A percentile compares a stretch with the other conserved stretches of the same genome.
Conservation (phyloP, 1,284 basidiomycete genomes). For the Cryptococcus sp. region DNA sequence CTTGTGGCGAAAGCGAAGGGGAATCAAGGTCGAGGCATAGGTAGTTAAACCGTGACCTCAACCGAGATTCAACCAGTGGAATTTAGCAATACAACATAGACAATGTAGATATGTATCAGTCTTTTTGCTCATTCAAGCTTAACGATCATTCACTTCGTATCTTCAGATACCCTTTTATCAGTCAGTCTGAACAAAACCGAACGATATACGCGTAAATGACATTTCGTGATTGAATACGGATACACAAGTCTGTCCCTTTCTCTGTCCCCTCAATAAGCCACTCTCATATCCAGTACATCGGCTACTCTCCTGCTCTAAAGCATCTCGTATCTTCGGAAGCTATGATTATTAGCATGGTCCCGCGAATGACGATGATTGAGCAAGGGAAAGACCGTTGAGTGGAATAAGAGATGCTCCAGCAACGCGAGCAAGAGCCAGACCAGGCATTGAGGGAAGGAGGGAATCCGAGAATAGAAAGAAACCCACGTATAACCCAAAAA, state of each 20-base stretch:
- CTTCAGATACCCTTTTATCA: too few species aligned
- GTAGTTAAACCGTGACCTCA: neutral
- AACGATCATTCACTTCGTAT: too few species aligned
- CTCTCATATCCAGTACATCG: too few species aligned
- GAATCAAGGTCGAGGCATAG: slow-evolving; percentile 5
- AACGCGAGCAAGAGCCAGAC: too few species aligned
- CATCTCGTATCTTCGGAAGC: slow-evolving; percentile 47
- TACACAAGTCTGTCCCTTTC: too few species aligned
- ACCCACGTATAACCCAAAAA: slow-evolving; percentile 70
- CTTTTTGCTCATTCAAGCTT: too few species aligned
- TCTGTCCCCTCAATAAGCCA: too few species aligned
- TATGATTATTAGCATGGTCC: slow-evolving; percentile 8
- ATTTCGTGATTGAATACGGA: too few species aligned
- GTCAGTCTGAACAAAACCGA: too few species aligned
- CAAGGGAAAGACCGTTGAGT: neutral
- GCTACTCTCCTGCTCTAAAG: slow-evolving; percentile 12
- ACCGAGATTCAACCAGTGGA: neutral
- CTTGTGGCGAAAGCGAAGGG: slow-evolving; percentile 29
- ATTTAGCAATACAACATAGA: neutral
- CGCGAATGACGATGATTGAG: neutral
- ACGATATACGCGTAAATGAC: too few species aligned
- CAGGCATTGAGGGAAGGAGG: neutral
- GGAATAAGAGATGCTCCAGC: too few species aligned
- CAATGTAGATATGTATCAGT: too few species aligned
- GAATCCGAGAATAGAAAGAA: neutral